These are phyloP conservation scores for Myriosclerotinia curreyana DNA, from an alignment of 2,329 filamentous ascomycete species.

Conservation along the genomic window DNA sequence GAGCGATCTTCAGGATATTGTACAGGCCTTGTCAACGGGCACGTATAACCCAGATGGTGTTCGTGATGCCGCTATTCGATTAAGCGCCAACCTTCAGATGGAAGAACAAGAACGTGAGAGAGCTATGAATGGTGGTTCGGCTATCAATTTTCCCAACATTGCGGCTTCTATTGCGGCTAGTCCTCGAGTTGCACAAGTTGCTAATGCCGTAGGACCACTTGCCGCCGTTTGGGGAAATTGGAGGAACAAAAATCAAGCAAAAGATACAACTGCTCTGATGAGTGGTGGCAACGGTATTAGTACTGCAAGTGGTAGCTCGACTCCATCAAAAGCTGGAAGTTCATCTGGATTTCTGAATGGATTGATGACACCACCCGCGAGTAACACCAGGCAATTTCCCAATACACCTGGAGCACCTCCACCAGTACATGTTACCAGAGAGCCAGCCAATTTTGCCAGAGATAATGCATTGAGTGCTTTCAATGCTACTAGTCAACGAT, in stretches of 20 bases:
- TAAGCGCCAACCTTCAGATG: slow-evolving; percentile 95
- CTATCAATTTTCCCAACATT: slow-evolving; percentile 69
- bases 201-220: slow-evolving; percentile 71
- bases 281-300: slow-evolving; percentile 26
- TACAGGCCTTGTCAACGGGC: slow-evolving; percentile 71
- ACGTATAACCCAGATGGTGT: slow-evolving; percentile 75
- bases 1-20: slow-evolving; percentile 89
- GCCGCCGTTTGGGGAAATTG: slow-evolving; percentile 97
- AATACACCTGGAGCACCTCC: slow-evolving; percentile 22
- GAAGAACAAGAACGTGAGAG: slow-evolving; percentile 93
- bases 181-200: slow-evolving; percentile 79
- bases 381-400: slow-evolving; percentile 44
- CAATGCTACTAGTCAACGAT: slow-evolving; percentile 56
- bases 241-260: slow-evolving; percentile 56
- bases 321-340: slow-evolving; percentile 37
- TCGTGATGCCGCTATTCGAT: slow-evolving; percentile 85
- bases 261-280: slow-evolving; percentile 40
- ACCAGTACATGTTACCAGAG: slow-evolving; percentile 40
- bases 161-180: slow-evolving; percentile 65
- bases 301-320: slow-evolving; percentile 26
- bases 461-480: slow-evolving; percentile 50
- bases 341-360: slow-evolving; percentile 67
- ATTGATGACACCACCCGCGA: slow-evolving; percentile 81
- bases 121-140: slow-evolving; percentile 67
- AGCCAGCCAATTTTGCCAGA: slow-evolving; percentile 44